Base-by-base conservation (phyloP, 495 filamentous ascomycete species). In the Penicillium antarcticum region DNA sequence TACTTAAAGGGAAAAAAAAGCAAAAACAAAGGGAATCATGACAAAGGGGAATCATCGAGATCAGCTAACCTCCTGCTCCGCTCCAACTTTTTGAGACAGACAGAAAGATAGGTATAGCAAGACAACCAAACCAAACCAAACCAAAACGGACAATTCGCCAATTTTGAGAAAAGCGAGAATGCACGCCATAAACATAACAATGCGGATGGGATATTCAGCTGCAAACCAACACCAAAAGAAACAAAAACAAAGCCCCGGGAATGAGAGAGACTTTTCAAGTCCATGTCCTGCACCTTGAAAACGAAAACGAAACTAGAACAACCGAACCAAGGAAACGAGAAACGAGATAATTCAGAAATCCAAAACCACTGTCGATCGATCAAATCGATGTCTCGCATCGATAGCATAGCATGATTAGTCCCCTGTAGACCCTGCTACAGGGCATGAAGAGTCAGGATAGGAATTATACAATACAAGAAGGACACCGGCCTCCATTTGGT, bases 351-450 rank as follows among this genome's bases (percentile, higher is more conserved):
- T 18, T 29, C 29, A 56, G 47, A 62, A 58, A 55, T 39, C 48
- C 51, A 57, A 49, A 58, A 38, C 37, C 51, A 31, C 19, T 42
- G 48, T 26, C 18, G 10, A 5, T 51, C 4, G 10, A 9, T 23
- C 29, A 41, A 35, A 48, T 40, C 58, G 41, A 34, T 45, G 50
- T 29, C 48, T 58, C 38, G 46, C 38, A 44, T 14, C 52, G 53
- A 29, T 29, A 29, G 26, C 26, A 29, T 29, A 29, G 61, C 48
- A 56, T 66, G 56, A 57, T 70, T 54, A 60, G 24, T 51, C 38
- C 62, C 56, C 55, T 29, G 66, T 67, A 72, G 69, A 56, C 56
- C 69, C 66, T 44, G 69, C 71, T 68, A 68, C 67, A 62, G 56
- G 55, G 49, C 50, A 48, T 52, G 21, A 23, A 29, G 26, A 29